Conservation (phyloP, 179 eudicot genomes). For the Heliamphora pulchella region DNA sequence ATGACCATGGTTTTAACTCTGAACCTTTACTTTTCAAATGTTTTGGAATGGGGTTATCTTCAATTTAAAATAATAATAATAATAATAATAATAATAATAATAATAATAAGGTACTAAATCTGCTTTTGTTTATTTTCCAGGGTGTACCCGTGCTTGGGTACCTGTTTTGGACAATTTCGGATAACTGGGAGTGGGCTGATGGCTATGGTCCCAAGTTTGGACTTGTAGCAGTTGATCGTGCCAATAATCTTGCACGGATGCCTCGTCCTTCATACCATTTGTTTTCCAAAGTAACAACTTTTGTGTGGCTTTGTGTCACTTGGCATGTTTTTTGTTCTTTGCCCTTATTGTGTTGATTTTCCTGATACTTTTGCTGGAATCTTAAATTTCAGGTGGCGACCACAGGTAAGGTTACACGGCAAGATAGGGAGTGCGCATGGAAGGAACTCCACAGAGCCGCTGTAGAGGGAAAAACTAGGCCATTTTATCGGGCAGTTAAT, state of each 20-base stretch:
- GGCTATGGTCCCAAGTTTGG: slow-evolving; percentile 99
- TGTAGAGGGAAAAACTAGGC: slow-evolving; percentile 62
- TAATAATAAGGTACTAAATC: neutral
- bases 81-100: too few relatives aligned
- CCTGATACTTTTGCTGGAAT: slow-evolving; percentile 13
- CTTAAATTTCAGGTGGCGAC: slow-evolving; percentile 52
- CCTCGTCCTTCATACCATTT: slow-evolving; percentile 94
- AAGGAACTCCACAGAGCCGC: slow-evolving; percentile 61
- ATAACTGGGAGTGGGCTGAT: slow-evolving; percentile 99
- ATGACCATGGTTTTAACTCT: slow-evolving; percentile 59
- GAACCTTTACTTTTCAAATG: slow-evolving; percentile 12
- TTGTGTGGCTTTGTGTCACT: neutral
- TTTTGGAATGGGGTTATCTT: slow-evolving; percentile 12
- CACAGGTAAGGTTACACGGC: slow-evolving; percentile 67
- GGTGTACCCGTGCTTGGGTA: slow-evolving; percentile 88
- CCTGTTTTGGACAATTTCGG: slow-evolving; percentile 97
- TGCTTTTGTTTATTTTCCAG: slow-evolving; percentile 32
- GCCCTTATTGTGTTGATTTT: neutral
- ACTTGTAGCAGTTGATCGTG: slow-evolving; percentile 94
- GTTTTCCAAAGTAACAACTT: slow-evolving; percentile 51
- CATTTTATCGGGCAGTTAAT: slow-evolving; percentile 83
- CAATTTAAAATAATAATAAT: too few relatives aligned
- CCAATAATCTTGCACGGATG: slow-evolving; percentile 66
- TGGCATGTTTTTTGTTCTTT: neutral
- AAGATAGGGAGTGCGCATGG: slow-evolving; percentile 78